Evolutionary conservation across 2,329 filamentous ascomycete species (phyloP), one percentile per base, ranked within the genome.

Genomic region (Calonectria leucothoes): DNA sequence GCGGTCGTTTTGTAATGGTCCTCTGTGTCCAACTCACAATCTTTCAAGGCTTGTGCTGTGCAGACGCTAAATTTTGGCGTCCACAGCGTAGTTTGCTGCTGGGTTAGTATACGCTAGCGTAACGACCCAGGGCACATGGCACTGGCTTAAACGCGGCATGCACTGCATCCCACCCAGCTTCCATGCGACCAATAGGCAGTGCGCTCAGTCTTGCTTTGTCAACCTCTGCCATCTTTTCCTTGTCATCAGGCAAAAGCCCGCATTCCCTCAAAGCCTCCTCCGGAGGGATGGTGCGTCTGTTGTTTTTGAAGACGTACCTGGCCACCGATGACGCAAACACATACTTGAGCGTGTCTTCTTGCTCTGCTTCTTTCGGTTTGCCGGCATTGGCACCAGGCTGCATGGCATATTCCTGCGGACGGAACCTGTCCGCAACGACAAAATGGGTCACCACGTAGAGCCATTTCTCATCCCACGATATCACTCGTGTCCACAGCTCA

Each of bases 391-490:
- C 15, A 5, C 35, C n/a, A 27, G 66, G 59, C 14, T 70, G 66
- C 66, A 74, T 70, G 5, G 57, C 61, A 37, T 73, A 74, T 42
- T 74, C 73, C 14, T 42, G 48, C 6, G 73, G 73, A 11, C 49
- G 37, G 20, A 73, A 73, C 15, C 31, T 39, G 15, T 69, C 68
- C 14, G 68, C 37, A 35, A 49, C 59, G 51, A 75, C 73, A 31
- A 76, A 75, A 45, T 76, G 71, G 8, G 73, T 75, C 4, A 76
- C 64, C 6, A 75, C 37, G 55, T 76, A 76, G 6, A 76, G 42
- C 75, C 75, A 76, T 20, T 76, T 76, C 27, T 75, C 69, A 11
- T 76, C 75, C 75, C 75, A 76, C 0, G 73, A 63, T 2, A 76
- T 25, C 10, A 76, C 64, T 5, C 70, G 49, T 8, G 73, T 72